Evolutionary conservation across 208 protist species (phyloP).

Genomic region (Acanthamoeba healyi): DNA sequence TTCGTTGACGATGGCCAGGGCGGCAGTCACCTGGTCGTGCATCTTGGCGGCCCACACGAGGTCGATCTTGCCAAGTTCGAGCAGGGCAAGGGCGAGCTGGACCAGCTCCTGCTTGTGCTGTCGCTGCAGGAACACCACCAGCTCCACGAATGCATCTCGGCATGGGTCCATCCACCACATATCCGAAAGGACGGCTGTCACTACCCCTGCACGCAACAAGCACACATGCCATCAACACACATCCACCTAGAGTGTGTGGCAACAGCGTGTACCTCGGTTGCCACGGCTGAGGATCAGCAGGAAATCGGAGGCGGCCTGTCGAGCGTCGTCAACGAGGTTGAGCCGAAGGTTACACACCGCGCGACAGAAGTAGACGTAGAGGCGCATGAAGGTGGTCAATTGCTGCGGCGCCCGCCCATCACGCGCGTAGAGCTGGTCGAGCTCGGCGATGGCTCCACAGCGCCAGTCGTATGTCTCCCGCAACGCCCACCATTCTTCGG

Average conservation of each 20-base stretch:
- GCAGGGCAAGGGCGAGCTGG: neutral
- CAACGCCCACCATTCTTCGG: neutral
- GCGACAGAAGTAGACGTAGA: neutral
- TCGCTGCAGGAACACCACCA: slow-evolving; percentile 16
- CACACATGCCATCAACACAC: neutral
- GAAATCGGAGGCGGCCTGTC: neutral
- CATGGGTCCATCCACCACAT: neutral
- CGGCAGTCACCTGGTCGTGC: neutral
- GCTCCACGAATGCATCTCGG: neutral
- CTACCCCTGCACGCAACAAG: neutral
- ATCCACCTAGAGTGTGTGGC: neutral
- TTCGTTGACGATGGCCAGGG: neutral
- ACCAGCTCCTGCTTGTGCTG: neutral
- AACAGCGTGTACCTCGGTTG: slow-evolving; percentile 7
- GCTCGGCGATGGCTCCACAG: neutral
- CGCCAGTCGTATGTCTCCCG: neutral
- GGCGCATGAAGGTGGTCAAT: neutral
- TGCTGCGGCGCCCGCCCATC: neutral
- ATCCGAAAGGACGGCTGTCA: neutral
- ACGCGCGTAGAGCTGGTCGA: neutral
- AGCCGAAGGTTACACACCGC: neutral
- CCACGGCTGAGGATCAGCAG: neutral
- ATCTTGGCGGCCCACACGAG: neutral
- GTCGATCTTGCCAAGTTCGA: neutral
- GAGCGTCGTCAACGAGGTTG: neutral